phyloP scores from a whole-genome alignment of 768 basidiomycete species.

The Boletus coccyginus region DNA sequence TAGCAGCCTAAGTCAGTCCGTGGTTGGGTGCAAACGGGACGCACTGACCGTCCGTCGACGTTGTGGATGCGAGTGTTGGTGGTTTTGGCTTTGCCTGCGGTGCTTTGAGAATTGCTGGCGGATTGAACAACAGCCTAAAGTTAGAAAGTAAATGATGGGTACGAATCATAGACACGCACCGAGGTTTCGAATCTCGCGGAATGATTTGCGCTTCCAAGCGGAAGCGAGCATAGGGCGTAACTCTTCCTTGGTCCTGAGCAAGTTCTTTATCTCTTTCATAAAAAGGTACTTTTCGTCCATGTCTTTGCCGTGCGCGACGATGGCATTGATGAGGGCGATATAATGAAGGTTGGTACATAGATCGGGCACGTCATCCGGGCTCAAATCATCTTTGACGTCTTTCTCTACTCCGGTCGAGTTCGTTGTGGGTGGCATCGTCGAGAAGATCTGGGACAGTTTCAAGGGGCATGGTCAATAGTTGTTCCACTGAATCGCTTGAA shows the following conservation, averaged over 20 bases:
- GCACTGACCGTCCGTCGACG: neutral
- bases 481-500: neutral
- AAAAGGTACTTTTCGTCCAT: neutral
- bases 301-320: neutral
- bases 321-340: neutral
- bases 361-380: neutral
- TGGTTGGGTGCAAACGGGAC: no score
- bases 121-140: neutral
- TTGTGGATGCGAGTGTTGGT: no score
- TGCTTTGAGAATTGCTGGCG: neutral
- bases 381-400: neutral
- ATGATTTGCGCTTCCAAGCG: conserved; percentile 1
- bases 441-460: neutral
- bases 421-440: neutral
- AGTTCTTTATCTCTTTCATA: neutral
- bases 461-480: neutral
- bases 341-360: neutral
- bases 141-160: neutral
- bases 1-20: neutral
- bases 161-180: neutral
- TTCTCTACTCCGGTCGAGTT: neutral
- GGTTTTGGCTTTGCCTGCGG: neutral
- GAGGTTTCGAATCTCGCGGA: conserved; percentile 8
- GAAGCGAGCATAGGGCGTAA: neutral
- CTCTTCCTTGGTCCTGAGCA: neutral